These are phyloP conservation scores for Telfairia occidentalis DNA, from an alignment of 331 rosid species.

Conservation along the genomic window DNA sequence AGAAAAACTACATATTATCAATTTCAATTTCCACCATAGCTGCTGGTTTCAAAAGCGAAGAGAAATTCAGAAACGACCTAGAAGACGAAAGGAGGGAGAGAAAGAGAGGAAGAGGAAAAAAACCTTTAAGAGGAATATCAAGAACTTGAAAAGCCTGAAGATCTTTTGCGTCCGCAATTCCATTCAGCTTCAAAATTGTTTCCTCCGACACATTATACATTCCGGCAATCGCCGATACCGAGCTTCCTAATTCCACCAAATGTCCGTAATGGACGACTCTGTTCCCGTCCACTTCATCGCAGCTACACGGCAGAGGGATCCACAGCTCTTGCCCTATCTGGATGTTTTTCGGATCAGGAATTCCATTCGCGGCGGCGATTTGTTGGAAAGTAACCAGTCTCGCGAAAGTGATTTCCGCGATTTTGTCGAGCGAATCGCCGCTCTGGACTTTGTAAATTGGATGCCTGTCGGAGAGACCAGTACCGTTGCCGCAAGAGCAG, in stretches of 20 bases:
- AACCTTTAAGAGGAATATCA: slow-evolving; percentile 83
- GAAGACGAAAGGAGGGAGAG: not conserved
- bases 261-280: slow-evolving; percentile 63
- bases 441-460: slow-evolving; percentile 36
- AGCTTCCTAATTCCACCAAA: slow-evolving; percentile 1
- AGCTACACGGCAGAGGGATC: slow-evolving; percentile 89
- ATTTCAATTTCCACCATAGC: not conserved
- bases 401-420: slow-evolving; percentile 34
- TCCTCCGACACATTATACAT: slow-evolving; percentile 29
- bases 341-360: slow-evolving; percentile 18
- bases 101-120: too few relatives aligned
- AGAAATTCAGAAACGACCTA: not conserved
- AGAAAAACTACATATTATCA: not conserved
- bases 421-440: slow-evolving; percentile 29
- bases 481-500: slow-evolving; percentile 39
- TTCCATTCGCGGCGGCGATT: slow-evolving; percentile 25
- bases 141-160: slow-evolving; percentile 48
- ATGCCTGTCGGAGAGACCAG: slow-evolving; percentile 31
- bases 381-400: slow-evolving; percentile 24
- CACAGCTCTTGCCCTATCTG: slow-evolving; percentile 20
- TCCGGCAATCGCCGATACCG: slow-evolving; percentile 29
- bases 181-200: slow-evolving; percentile 37
- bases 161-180: slow-evolving; percentile 19
- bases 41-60: not conserved
- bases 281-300: slow-evolving; percentile 38